Evolutionary conservation across 371 early-diverging fungal species (phyloP).

Genomic region (Lichtheimia corymbifera): DNA sequence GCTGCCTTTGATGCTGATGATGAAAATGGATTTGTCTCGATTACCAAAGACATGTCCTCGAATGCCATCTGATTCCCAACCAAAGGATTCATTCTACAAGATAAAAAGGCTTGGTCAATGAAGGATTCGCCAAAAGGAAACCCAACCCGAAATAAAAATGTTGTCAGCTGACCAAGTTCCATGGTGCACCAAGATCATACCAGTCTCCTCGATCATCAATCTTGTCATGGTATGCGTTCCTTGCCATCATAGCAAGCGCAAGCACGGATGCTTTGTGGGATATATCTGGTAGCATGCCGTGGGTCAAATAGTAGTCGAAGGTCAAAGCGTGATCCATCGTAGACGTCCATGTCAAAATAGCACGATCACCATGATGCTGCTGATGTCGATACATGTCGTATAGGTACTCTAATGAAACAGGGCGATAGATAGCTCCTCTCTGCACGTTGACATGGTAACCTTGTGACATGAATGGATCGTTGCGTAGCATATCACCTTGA

Average conservation of each 20-base stretch:
- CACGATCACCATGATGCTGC: too few relatives aligned
- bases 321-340: too few relatives aligned
- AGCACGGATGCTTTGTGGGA: slow-evolving; percentile 70
- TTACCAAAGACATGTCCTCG: slow-evolving; percentile 89
- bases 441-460: too few relatives aligned
- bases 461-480: too few relatives aligned
- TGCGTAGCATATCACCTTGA: background rate
- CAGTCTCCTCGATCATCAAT: slow-evolving; percentile 49
- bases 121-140: too few relatives aligned
- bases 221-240: slow-evolving; percentile 65
- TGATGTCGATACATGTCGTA: slow-evolving; percentile 7
- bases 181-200: slow-evolving; percentile 75
- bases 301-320: too few relatives aligned
- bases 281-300: slow-evolving; percentile 61
- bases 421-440: background rate
- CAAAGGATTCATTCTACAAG: slow-evolving; percentile 72
- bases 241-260: slow-evolving; percentile 73
- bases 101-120: background rate
- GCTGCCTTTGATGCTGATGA: slow-evolving; percentile 92
- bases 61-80: slow-evolving; percentile 85
- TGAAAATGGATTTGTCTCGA: slow-evolving; percentile 62
- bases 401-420: background rate
- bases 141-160: background rate
- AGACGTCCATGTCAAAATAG: too few relatives aligned
- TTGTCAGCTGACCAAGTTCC: slow-evolving; percentile 49